Evolutionary conservation across 2,329 filamentous ascomycete species (phyloP).

Genomic region (Sporothrix dimorphospora): DNA sequence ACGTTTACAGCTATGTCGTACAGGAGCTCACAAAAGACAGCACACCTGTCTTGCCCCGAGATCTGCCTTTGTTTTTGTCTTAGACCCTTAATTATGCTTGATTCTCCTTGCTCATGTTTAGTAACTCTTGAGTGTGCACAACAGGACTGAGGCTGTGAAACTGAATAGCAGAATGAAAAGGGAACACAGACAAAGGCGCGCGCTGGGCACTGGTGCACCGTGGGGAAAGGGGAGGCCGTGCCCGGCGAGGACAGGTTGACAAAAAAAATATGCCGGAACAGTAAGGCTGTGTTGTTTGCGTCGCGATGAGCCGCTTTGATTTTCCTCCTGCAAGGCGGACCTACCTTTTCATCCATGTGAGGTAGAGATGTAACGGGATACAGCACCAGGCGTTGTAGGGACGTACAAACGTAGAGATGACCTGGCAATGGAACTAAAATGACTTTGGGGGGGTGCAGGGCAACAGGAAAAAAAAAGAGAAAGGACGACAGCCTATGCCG

Average conservation of each 20-base stretch:
- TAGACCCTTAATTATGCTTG: not conserved
- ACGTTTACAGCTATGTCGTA: not conserved
- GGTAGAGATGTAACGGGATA: not conserved
- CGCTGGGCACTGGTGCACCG: not conserved
- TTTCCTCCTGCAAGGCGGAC: not conserved
- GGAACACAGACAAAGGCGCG: not conserved
- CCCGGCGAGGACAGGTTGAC: not conserved
- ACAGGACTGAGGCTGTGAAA: slow-evolving; percentile 2
- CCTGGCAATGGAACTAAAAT: not conserved
- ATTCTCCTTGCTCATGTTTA: not conserved
- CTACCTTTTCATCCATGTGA: not conserved
- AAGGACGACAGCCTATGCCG: not conserved
- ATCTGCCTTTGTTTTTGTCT: not conserved
- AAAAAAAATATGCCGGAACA: not conserved
- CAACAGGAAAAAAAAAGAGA: no score
- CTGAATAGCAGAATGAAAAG: not conserved
- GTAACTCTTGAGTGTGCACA: not conserved
- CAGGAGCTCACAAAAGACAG: not conserved
- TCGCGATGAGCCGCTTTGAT: not conserved
- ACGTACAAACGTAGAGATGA: not conserved
- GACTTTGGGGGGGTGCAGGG: not conserved
- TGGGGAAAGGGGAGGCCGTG: not conserved
- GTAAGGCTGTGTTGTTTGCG: not conserved
- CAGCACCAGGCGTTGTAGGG: not conserved
- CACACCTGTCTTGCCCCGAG: not conserved